Conservation (phyloP, 768 basidiomycete genomes). For the Lactarius sp. region DNA sequence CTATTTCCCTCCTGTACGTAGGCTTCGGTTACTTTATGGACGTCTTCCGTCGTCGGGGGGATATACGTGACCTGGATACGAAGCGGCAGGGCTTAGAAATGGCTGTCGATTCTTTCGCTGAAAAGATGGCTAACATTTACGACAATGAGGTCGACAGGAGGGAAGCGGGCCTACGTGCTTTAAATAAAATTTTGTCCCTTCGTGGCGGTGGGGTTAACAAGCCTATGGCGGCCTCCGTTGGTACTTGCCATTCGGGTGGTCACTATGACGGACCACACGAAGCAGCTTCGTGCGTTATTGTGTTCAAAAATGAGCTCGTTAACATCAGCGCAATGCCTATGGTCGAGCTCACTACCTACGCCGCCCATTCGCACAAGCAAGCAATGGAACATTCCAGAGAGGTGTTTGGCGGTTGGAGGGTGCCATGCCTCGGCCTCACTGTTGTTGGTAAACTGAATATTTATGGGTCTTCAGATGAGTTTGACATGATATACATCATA, state of each 20-base stretch:
- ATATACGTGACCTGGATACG: no score
- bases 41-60: not conserved
- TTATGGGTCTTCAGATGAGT: not conserved
- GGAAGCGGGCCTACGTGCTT: no score
- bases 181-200: no score
- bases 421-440: not conserved
- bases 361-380: not conserved
- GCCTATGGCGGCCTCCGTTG: not conserved
- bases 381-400: no score
- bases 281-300: not conserved
- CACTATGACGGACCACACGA: not conserved
- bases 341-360: not conserved
- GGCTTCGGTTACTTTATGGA: not conserved
- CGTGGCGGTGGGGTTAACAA: no score
- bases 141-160: no score
- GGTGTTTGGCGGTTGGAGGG: not conserved
- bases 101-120: no score
- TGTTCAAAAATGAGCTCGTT: no score
- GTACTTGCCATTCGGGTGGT: not conserved
- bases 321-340: not conserved
- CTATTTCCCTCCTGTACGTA: not conserved
- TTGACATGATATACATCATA: not conserved
- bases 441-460: not conserved
- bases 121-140: no score
- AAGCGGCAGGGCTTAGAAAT: no score